Evolutionary conservation across 2,329 filamentous ascomycete genomes (phyloP), one percentile per base, ranked within the genome.

Genomic region (Curvularia hawaiiensis): DNA sequence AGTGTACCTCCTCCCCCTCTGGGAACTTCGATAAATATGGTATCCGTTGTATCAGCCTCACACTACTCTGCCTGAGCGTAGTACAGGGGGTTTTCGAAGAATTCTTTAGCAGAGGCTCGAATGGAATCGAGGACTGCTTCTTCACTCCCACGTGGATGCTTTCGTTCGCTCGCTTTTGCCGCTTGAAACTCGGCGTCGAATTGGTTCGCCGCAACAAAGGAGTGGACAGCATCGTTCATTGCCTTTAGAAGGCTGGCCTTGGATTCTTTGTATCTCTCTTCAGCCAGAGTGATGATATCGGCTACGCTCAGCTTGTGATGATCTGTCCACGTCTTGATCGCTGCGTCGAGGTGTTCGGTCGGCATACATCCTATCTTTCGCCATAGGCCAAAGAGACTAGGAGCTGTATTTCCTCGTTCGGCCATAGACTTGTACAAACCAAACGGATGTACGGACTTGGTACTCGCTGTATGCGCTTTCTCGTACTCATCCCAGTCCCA

Each of bases 131-230:
- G n/a, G 11, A 31, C 7, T 14, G 26, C 31, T 9, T 4, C 2
- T 10, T 3, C 2, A 31, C 52, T 41, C 7, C 10, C 26, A 10
- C 38, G 28, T 5, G 44, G 52, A 26, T 35, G 3, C 20, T 14
- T 20, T 12, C 11, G 14, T 14, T 54, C 52, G 22, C 44, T 38
- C 3, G 4, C 7, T 8, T 54, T 41, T 1, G 52, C 52, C 10
- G 38, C 52, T 40, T 26, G 4, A n/a, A 54, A 54, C 28, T 54
- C 38, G 12, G 38, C 38, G 6, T 44, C 14, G 38, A 49, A 54
- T 10, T 20, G 16, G 14, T 54, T 20, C 1, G 18, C 33, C 3
- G 24, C 20, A 14, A 56, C 18, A 26, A 40, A 51, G 0, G 5
- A 20, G n/a, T 33, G n/a, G 4, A 41, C 16, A 1, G 33, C 43